Base-by-base conservation (phyloP, 1,284 basidiomycete genomes). In the Leccinum proliferum region DNA sequence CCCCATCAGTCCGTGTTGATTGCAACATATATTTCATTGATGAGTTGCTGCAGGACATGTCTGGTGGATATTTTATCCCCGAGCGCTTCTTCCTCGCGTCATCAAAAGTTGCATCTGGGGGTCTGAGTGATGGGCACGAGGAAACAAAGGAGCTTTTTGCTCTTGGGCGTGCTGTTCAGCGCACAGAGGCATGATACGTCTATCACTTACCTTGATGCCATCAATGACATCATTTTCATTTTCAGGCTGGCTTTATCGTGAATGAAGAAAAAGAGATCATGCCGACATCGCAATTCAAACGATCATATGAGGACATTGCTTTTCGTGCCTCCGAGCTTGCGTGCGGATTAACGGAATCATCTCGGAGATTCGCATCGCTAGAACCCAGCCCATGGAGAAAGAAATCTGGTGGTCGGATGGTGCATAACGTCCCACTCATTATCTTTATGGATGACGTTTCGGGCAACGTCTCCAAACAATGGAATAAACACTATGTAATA, bases 361-460 rank as follows among this genome's bases (percentile, higher is more conserved):
- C 32, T 11, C 21, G 34, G 25, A 55, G 12, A 21, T 55, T 29
- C 10, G n/a, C 53, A 32, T 34, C 32, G 10, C 14, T 34, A 18
- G 32, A n/a, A 12, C 29, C 32, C 29, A 50, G 62, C n/a, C 59
- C 60, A 5, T 35, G 39, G 12, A 29, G 12, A 7, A 4, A 7
- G 10, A 63, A 55, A 11, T 55, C 62, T n/a, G n/a, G 14, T 11
- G 50, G 62, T 0, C 35, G 6, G 0, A n/a, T 67, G 63, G 65
- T 71, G 4, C 62, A 69, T 29, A 43, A 55, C 0, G 63, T 70
- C 3, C 71, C 66, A 1, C 57, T 73, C 4, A 71, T 71, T 21
- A 56, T 68, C 1, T 76, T 73, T 60, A 69, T 69, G 60, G 75
- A 77, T 48, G 70, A 75, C 57, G 68, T 77, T 0, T 76, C 70